phyloP scores from a whole-genome alignment of 768 basidiomycete species.

The Auricularia heimuer region DNA sequence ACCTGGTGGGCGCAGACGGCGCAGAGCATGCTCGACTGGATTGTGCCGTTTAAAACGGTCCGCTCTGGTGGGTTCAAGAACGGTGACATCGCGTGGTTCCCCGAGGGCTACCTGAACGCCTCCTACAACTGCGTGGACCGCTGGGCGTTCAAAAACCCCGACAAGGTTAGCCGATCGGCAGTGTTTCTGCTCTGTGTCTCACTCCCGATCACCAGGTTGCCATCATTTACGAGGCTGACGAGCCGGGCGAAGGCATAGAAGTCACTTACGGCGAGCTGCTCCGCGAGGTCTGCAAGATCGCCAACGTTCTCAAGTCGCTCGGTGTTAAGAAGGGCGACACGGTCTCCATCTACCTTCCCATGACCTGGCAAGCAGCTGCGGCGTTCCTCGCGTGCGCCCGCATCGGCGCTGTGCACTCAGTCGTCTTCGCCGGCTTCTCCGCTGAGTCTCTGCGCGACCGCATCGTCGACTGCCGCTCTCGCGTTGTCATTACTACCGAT shows the following conservation, averaged over 20 bases:
- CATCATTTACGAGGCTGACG: constrained; percentile 98
- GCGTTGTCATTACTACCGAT: constrained; percentile 91
- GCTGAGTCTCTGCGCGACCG: constrained; percentile 92
- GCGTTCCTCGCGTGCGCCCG: constrained; percentile 97
- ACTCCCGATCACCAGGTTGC: constrained; percentile 48
- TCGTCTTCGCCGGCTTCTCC: constrained; percentile 95
- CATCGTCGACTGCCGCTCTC: constrained; percentile 76
- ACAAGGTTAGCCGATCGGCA: constrained; percentile 41
- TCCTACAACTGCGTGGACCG: constrained; percentile 98
- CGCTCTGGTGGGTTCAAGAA: constrained; percentile 70
- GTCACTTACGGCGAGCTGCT: constrained; percentile 80
- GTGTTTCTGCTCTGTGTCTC: not conserved
- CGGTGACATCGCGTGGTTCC: constrained; percentile 94
- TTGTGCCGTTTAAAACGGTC: constrained; percentile 82
- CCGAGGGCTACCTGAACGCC: constrained; percentile 85
- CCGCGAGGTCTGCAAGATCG: constrained; percentile 78
- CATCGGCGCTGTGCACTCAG: constrained; percentile 93
- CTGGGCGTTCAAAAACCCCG: constrained; percentile 84
- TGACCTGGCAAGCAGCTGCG: constrained; percentile 92
- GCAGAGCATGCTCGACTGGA: constrained; percentile 71
- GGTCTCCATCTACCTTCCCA: constrained; percentile 85
- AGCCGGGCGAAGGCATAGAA: constrained; percentile 68
- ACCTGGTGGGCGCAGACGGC: constrained; percentile 77
- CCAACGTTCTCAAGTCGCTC: constrained; percentile 82
- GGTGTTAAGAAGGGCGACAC: constrained; percentile 95